phyloP scores from a whole-genome alignment of 306 rosid species.

The Citrullus mucosospermus region DNA sequence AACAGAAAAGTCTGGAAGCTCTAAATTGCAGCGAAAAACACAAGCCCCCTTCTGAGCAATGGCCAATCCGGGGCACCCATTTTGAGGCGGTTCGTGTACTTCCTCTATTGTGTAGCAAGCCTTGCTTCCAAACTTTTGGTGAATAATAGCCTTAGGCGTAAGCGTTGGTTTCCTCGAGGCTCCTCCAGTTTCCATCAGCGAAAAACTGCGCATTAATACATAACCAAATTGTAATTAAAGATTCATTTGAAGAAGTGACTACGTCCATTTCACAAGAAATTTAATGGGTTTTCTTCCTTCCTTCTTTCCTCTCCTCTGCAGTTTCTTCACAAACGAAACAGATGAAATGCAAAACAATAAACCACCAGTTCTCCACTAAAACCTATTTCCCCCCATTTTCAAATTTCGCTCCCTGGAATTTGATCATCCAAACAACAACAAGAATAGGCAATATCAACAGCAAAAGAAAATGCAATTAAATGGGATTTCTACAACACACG shows the following conservation, averaged over 20 bases:
- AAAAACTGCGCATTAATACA: not conserved
- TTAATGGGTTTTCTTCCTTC: not conserved
- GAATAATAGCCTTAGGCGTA: constrained; percentile 67
- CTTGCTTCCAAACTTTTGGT: constrained; percentile 43
- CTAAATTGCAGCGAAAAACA: constrained; percentile 62
- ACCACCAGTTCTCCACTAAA: not conserved
- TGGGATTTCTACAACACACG: not conserved
- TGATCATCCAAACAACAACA: not conserved
- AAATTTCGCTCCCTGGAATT: not conserved
- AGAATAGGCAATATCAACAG: not conserved
- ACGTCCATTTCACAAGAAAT: not conserved
- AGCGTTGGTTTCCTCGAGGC: constrained; percentile 19
- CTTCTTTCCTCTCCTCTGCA: not conserved
- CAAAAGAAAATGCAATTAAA: not conserved
- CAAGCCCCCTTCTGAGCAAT: constrained; percentile 46
- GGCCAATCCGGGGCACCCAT: constrained; percentile 63
- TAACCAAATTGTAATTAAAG: not conserved
- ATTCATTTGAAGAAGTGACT: not conserved
- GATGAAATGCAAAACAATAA: not conserved
- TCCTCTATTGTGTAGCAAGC: constrained; percentile 62
- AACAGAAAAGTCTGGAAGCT: constrained; percentile 65
- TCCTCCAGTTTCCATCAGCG: constrained; percentile 41
- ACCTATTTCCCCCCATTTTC: not conserved
- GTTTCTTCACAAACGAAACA: not conserved
- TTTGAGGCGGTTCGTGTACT: constrained; percentile 41